A percentile compares a stretch with the other conserved stretches of the same genome.
Conservation (phyloP, 345 rosid species). For the Nasturtium officinale region DNA sequence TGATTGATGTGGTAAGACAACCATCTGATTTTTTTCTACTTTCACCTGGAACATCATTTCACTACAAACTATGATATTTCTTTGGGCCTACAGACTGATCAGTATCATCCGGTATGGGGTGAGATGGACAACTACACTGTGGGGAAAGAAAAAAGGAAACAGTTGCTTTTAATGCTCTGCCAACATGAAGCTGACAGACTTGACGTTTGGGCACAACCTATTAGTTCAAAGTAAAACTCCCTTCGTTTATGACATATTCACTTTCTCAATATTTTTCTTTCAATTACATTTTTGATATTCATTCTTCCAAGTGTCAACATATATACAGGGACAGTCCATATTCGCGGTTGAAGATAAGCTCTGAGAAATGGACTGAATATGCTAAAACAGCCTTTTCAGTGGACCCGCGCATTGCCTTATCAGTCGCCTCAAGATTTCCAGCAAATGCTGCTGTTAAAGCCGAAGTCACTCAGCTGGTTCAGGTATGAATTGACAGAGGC, state of each 20-base stretch:
- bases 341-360: conserved; percentile 66
- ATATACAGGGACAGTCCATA: conserved; percentile 61
- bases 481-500: conserved; percentile 52
- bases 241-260: conserved; percentile 19
- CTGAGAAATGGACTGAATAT: conserved; percentile 89
- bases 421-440: conserved; percentile 82
- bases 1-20: conserved; percentile 61
- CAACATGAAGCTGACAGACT: conserved; percentile 99
- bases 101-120: conserved; percentile 94
- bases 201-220: conserved; percentile 98
- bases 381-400: conserved; percentile 87
- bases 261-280: conserved; percentile 20
- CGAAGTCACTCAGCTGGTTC: conserved; percentile 88
- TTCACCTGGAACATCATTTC: conserved; percentile 17
- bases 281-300: conserved; percentile 23
- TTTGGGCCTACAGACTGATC: conserved; percentile 59
- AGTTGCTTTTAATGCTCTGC: conserved; percentile 91
- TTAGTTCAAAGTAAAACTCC: conserved; percentile 69
- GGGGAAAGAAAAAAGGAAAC: conserved; percentile 89
- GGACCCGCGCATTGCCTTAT: conserved; percentile 86
- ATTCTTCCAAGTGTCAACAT: conserved; percentile 34
- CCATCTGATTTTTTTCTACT: background rate
- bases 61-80: conserved; percentile 24
- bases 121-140: conserved; percentile 76
- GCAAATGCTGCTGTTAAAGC: conserved; percentile 68